A percentile compares a stretch with the other conserved stretches of the same genome.
Evolutionary conservation across 495 filamentous ascomycete species (phyloP).

Genomic region (Hypoxylon lenormandii): DNA sequence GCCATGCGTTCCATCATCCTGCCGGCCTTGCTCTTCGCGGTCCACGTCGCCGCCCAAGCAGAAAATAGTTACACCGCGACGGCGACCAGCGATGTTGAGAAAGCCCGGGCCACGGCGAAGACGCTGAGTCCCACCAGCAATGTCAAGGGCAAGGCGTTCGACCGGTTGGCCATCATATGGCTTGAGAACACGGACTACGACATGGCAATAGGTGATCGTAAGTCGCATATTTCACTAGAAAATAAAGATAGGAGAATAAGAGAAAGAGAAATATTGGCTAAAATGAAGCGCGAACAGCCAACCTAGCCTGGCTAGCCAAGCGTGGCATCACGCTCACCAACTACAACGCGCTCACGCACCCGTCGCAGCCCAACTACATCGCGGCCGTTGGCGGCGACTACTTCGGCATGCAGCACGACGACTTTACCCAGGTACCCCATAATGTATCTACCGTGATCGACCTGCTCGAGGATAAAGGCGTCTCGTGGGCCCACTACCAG

Average conservation of each 20-base stretch:
- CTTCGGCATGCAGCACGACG: constrained; percentile 76
- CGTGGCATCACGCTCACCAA: constrained; percentile 75
- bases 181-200: constrained; percentile 76
- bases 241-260: neutral
- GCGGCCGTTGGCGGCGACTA: constrained; percentile 72
- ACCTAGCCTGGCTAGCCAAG: constrained; percentile 65
- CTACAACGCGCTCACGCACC: constrained; percentile 73
- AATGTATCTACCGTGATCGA: constrained; percentile 78
- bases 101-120: constrained; percentile 53
- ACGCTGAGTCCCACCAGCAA: constrained; percentile 67
- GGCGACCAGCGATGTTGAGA: constrained; percentile 47
- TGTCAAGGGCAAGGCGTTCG: constrained; percentile 73
- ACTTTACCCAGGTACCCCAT: constrained; percentile 65
- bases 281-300: constrained; percentile 34
- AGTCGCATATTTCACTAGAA: constrained; percentile 12
- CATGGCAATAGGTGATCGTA: constrained; percentile 54
- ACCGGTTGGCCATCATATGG: constrained; percentile 76
- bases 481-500: constrained; percentile 77
- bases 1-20: constrained; percentile 42
- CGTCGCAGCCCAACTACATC: constrained; percentile 78
- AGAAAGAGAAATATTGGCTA: constrained; percentile 1
- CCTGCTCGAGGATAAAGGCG: constrained; percentile 73
- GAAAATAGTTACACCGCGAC: constrained; percentile 50
- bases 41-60: constrained; percentile 37
- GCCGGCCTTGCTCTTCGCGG: constrained; percentile 27